Conservation (phyloP, 75 land plant species). For the Ceratopteris richardii region DNA sequence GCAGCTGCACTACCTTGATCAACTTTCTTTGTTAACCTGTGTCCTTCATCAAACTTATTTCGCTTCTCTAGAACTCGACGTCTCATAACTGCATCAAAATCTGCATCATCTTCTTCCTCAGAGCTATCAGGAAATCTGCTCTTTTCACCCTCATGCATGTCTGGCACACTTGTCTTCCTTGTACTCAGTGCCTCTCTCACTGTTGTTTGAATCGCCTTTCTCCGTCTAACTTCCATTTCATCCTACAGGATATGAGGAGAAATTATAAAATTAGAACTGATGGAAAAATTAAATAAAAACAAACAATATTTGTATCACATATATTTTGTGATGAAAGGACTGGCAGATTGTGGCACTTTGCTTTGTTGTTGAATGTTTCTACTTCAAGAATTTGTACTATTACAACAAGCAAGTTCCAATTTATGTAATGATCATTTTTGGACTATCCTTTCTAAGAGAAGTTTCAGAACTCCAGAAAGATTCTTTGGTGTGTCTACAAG, state of each 20-base stretch:
- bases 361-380: too few relatives aligned
- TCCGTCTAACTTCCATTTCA: conserved; percentile 30
- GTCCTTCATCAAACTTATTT: conserved; percentile 36
- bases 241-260: conserved; percentile 26
- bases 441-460: too few relatives aligned
- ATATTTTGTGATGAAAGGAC: too few relatives aligned
- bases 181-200: conserved; percentile 68
- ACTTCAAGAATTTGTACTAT: too few relatives aligned
- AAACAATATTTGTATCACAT: too few relatives aligned
- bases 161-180: conserved; percentile 28
- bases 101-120: conserved; percentile 55
- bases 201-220: conserved; percentile 46
- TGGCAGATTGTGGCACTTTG: too few relatives aligned
- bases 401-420: too few relatives aligned
- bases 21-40: conserved; percentile 11
- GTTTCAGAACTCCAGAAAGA: too few relatives aligned
- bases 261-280: background rate
- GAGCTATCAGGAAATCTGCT: conserved; percentile 13
- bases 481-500: too few relatives aligned
- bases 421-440: too few relatives aligned
- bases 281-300: too few relatives aligned
- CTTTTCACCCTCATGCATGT: conserved; percentile 7
- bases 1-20: background rate
- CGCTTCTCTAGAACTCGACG: conserved; percentile 58
- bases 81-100: conserved; percentile 87